These are phyloP conservation scores for Fonsecaea nubica DNA, from an alignment of 2,329 filamentous ascomycete genomes.

Conservation along the genomic window DNA sequence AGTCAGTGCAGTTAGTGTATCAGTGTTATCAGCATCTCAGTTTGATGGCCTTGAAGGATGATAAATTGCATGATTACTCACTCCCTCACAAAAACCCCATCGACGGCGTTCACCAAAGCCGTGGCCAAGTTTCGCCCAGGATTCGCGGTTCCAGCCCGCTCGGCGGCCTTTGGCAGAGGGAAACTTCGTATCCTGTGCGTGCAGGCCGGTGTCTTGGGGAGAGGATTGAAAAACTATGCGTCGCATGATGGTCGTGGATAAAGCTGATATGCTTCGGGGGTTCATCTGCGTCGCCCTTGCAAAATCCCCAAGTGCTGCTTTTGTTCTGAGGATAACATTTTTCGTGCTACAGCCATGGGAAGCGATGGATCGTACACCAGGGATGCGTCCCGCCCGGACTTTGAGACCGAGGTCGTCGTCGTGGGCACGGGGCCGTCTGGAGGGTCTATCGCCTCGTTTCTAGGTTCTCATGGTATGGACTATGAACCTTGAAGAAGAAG, in stretches of 20 bases:
- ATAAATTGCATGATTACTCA: not conserved
- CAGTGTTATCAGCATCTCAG: too few relatives aligned
- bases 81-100: not conserved
- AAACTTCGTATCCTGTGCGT: too few relatives aligned
- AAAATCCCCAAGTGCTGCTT: not conserved
- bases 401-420: constrained; percentile 21
- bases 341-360: constrained; percentile 1
- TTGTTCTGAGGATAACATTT: too few relatives aligned
- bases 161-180: too few relatives aligned
- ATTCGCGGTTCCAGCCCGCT: too few relatives aligned
- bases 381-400: constrained; percentile 42
- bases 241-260: not conserved
- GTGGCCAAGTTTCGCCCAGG: not conserved
- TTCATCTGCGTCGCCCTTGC: not conserved
- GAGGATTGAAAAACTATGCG: not conserved
- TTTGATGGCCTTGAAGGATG: too few relatives aligned
- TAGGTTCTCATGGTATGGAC: constrained; percentile 38
- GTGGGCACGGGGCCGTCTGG: constrained; percentile 62
- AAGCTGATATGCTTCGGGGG: not conserved
- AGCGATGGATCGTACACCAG: not conserved
- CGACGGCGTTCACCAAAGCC: not conserved
- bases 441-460: constrained; percentile 46
- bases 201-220: not conserved
- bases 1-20: too few relatives aligned
- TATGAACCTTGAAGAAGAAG: not conserved